Conservation (phyloP, 345 rosid genomes). For the Microthlaspi erraticum region DNA sequence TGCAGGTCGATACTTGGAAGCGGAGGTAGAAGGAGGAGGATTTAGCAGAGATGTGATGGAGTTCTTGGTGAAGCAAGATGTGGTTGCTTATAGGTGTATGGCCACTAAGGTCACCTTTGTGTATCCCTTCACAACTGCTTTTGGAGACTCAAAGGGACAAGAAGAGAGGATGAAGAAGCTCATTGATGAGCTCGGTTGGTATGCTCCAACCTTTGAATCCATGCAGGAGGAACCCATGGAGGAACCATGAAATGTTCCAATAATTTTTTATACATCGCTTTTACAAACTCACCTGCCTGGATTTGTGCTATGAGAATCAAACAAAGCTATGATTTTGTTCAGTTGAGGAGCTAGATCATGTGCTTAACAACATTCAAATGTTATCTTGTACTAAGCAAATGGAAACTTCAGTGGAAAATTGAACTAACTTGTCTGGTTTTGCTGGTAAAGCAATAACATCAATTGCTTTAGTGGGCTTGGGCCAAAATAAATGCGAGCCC, state of each 20-base stretch:
- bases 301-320: conserved; percentile 12
- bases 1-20: conserved; percentile 74
- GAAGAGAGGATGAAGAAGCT: conserved; percentile 77
- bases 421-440: no score
- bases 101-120: conserved; percentile 82
- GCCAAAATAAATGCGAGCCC: background rate
- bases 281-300: no score
- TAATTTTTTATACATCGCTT: background rate
- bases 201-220: conserved; percentile 77
- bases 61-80: conserved; percentile 81
- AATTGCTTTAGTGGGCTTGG: conserved; percentile 16
- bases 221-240: no score
- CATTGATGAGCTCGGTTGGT: conserved; percentile 73
- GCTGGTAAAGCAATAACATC: background rate
- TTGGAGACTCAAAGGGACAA: conserved; percentile 89
- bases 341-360: background rate
- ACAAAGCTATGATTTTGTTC: background rate
- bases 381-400: no score
- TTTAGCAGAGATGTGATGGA: conserved; percentile 76
- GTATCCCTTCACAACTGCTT: conserved; percentile 90
- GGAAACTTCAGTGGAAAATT: no score
- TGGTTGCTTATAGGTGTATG: conserved; percentile 74
- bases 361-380: background rate
- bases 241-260: no score
- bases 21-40: conserved; percentile 83